A percentile compares a stretch with the other conserved stretches of the same genome.
These are phyloP conservation scores for Exserohilum turcica DNA, from an alignment of 2,329 filamentous ascomycete genomes.

Conservation along the genomic window DNA sequence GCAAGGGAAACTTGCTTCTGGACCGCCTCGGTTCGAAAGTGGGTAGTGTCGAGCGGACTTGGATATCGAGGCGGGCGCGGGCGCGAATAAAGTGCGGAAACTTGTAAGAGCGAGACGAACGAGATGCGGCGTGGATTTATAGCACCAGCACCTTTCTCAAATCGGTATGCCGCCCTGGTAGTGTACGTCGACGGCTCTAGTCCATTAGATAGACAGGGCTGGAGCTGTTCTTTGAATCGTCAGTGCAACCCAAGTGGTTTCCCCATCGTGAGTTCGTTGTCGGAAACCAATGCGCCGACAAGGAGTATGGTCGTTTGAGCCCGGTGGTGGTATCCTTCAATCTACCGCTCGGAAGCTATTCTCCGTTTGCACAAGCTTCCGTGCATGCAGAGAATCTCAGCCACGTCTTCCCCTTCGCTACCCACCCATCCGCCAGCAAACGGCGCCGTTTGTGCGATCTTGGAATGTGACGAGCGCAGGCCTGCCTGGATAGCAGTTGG, in stretches of 20 bases:
- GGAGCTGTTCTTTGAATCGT: no score
- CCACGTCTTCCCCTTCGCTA: constrained; percentile 1
- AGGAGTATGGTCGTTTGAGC: not conserved
- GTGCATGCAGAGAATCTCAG: not conserved
- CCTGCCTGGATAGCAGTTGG: not conserved
- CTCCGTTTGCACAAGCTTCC: constrained; percentile 2
- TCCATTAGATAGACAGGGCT: no score
- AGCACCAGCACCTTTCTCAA: not conserved
- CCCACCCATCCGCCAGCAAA: constrained; percentile 7
- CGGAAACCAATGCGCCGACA: not conserved
- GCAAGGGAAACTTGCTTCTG: not conserved
- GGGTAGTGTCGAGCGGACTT: no score
- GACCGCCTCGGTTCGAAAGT: not conserved
- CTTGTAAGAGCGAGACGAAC: not conserved
- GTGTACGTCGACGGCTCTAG: no score
- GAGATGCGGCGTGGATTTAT: not conserved
- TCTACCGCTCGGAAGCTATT: constrained; percentile 1
- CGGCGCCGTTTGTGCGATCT: not conserved
- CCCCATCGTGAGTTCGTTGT: constrained; percentile 2
- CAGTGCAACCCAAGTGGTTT: constrained; percentile 9
- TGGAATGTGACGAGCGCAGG: not conserved
- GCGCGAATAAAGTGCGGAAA: not conserved
- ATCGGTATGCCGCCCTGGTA: not conserved
- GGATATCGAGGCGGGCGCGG: not conserved
- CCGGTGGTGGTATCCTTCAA: not conserved